Base-by-base conservation (phyloP, 176 grass and related monocot species). In the Bonia amplexicaulis region DNA sequence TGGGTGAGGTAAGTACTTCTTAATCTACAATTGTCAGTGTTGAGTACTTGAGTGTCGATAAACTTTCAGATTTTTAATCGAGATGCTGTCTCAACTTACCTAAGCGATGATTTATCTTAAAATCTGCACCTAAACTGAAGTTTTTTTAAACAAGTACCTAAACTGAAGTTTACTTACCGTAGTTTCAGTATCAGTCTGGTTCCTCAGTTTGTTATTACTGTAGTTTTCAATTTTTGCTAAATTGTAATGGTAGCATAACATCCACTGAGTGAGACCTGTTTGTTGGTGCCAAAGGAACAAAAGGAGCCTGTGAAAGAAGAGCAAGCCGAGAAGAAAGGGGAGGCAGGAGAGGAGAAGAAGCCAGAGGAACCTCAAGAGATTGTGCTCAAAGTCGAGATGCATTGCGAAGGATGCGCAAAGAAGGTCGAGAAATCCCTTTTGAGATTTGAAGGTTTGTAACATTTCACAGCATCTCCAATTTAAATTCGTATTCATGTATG, bases 311-410 rank as follows among this genome's bases (percentile, higher is more conserved):
- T 76, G 63, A 67, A 77, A 41, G 82, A 91, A 45, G 85, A 79
- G 20, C 61, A 85, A 23, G 4, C 76, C 9, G 73, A 88, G 40
- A 79, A 88, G 77, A 70, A 84, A 25, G 76, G 69, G 35, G 79
- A 73, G 41, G 71, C 78, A 49, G 48, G 76, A 75, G 66, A 91
- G 48, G 71, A 83, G 69, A 48, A 83, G 68, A 47, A 35, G 41
- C 69, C 53, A 55, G 79, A 80, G 23, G 87, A 81, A 45, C 78
- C 93, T 10, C 84, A 61, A 31, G 89, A 94, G 37, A 88, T 94
- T 42, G 78, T 94, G 64, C 82, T 94, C 13, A 92, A 88, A 83
- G 93, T 94, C n/a, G 90, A 94, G 49, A 94, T 94, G 90, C 90
- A 94, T 76, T 92, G 90, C 27, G 87, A 90, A 53, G 93, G 80